Evolutionary conservation across 495 filamentous ascomycete species (phyloP), one percentile per base, ranked within the genome.

Genomic region (Tuber melanosporum): DNA sequence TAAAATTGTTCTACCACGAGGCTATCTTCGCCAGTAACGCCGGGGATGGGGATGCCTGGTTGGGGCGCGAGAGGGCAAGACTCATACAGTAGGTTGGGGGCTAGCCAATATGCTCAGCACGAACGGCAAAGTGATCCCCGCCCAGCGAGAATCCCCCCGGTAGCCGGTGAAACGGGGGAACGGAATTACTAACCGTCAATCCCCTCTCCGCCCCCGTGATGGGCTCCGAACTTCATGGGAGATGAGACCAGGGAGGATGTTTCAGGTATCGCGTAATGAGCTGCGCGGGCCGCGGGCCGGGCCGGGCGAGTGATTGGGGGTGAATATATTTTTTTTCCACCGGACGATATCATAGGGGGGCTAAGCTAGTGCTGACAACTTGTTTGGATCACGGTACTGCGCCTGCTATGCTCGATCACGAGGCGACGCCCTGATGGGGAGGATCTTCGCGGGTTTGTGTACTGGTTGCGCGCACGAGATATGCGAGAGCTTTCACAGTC

Each of bases 151-250:
- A 43, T 32, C 32, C 75, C 36, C 39, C 36, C 32, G 15, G 22
- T 42, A 14, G 41, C 41, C 4, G 32, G 19, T 15, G 76, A 78
- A 57, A 41, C 39, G 32, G 73, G 39, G 52, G 36, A 19, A n/a
- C 76, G 39, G 92, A 93, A 74, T 83, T 94, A 1, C 91, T 91
- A 0, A 89, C 87, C 9, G 88, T 94, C 78, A 92, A 93, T 82
- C 88, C 89, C 0, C 70, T 42, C 0, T 5, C 39, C 1, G 4
- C 39, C 39, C 39, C 39, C 39, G 87, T 87, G 12, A 86, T 94
- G 66, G 88, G 85, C 2, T 87, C 93, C 79, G 90, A 91, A 1
- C 92, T 95, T 78, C 92, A 94, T 85, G 92, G 92, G 3, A 82
- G 45, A 7, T 78, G 72, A 49, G 36, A 39, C 8, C 15, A 36